Base-by-base conservation (phyloP, 2,329 filamentous ascomycete genomes). In the Trichothecium roseum region DNA sequence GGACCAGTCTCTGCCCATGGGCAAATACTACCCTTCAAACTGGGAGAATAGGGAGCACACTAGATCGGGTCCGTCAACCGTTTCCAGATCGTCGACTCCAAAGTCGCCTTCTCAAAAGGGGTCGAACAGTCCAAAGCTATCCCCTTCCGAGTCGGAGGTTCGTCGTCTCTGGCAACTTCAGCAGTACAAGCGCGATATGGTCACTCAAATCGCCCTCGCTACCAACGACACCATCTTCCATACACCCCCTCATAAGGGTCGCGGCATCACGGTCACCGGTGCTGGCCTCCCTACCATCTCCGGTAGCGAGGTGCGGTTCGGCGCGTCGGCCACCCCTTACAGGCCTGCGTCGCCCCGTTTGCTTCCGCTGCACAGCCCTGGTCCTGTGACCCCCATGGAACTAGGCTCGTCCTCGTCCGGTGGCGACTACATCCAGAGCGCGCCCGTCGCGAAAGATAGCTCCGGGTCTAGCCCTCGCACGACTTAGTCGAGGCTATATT, bases 11-110 rank as follows among this genome's bases (percentile, higher is more conserved):
- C 53, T 74, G 22, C 69, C 73, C 0, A 60, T 75, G 54, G 74
- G 74, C 17, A 78, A 78, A 53, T 79, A 78, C 45, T 76, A 78
- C 39, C 74, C 74, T 1, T 68, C 71, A 18, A 78, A 78, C 52
- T 78, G 75, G 45, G 69, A 74, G 43, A 59, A 56, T 18, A 50
- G 59, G 34, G 56, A 24, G 20, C 20, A 24, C 20, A 10, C 6
- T 24, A 24, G 53, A 34, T 43, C 41, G 15, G 42, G 43, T 7
- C 42, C 49, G 16, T 33, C 47, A 27, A 43, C 39, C 6, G 22
- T 9, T n/a, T 29, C 43, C 5, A 48, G 42, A n/a, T 42, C 49
- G 18, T 44, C 52, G 5, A 43, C 51, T 28, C 39, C 47, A 30
- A 37, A 55, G 34, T 45, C 56, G n/a, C 48, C 53, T 35, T 46